These are phyloP conservation scores for Scortechinia acanthostroma DNA, from an alignment of 2,329 filamentous ascomycete genomes.

Conservation along the genomic window DNA sequence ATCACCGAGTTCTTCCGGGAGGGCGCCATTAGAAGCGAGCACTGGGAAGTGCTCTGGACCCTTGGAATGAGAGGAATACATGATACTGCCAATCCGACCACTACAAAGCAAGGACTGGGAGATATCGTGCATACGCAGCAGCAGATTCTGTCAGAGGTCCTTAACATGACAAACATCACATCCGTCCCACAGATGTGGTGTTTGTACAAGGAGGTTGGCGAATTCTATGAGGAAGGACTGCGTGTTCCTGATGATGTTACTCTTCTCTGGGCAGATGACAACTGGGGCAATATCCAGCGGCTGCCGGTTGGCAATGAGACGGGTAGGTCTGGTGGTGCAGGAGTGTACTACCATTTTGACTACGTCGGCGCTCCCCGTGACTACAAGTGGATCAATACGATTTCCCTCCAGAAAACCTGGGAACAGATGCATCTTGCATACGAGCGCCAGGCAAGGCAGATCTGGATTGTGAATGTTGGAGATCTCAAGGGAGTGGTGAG, in stretches of 20 bases:
- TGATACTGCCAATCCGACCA: conserved; percentile 44
- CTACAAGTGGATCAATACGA: conserved; percentile 58
- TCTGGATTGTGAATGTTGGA: conserved; percentile 59
- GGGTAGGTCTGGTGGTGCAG: conserved; percentile 42
- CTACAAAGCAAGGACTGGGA: conserved; percentile 37
- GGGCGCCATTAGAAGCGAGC: neutral
- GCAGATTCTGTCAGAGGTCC: no score
- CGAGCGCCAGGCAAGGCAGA: conserved; percentile 27
- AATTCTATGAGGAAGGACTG: conserved; percentile 53
- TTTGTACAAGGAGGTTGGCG: conserved; percentile 59
- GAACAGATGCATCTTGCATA: conserved; percentile 51
- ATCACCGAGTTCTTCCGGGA: conserved; percentile 1
- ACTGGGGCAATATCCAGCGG: conserved; percentile 50
- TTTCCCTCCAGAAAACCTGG: conserved; percentile 39
- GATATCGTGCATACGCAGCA: conserved; percentile 43
- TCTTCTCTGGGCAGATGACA: conserved; percentile 56
- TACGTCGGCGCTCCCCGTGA: conserved; percentile 54
- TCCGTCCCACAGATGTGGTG: conserved; percentile 47
- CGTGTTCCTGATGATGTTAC: conserved; percentile 53
- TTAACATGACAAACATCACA: conserved; percentile 46
- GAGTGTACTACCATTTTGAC: conserved; percentile 49
- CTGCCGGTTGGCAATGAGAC: conserved; percentile 45
- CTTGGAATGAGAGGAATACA: conserved; percentile 46
- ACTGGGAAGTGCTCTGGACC: neutral
- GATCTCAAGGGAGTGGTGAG: conserved; percentile 58